Evolutionary conservation across 306 rosid species (phyloP), one percentile per base, ranked within the genome.

Genomic region (Acacia acuminata): DNA sequence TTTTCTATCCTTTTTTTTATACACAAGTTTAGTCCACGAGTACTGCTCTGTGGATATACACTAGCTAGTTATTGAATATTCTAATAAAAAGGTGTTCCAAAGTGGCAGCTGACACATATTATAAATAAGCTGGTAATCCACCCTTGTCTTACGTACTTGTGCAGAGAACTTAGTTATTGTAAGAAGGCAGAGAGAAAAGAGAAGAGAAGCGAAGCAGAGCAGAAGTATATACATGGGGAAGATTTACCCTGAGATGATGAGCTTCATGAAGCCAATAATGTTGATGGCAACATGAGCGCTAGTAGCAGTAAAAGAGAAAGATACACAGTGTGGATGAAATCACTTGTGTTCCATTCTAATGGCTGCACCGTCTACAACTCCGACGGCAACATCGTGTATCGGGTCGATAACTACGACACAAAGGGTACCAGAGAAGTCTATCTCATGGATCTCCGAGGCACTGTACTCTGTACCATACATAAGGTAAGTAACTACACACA

Each of bases 261-360:
- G 3, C 20, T 22, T 58, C 3, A 78, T 30, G 61, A 75, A 38
- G 22, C 64, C 30, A 32, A 76, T 20, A 15, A 51, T 1, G 8
- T 53, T 56, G 27, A 56, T 20, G 63, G 60, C 2, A 53, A 10
- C 60, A 53, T 53, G 60, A 53, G 10, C 55, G 25, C 56, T 68
- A 22, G 58, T 17, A 74, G 71, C 16, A 70, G 83, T 11, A 65
- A 77, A 71, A 88, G 90, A 81, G 96, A 90, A 82, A 88, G 82
- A 24, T 92, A 85, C 43, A 96, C 99, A 10, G 73, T 96, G 17
- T 96, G 99, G 99, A 91, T 96, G 98, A 93, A 96, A 82, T 96
- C 98, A 15, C 93, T 96, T 10, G 89, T 93, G 13, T 87, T 80
- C 65, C 94, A 93, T 48, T 80, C 94, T 11, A 93, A 96, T 81